A percentile compares a stretch with the other conserved stretches of the same genome.
phyloP scores from a whole-genome alignment of 2,329 filamentous ascomycete species.

The Epichloe brachyelytri region DNA sequence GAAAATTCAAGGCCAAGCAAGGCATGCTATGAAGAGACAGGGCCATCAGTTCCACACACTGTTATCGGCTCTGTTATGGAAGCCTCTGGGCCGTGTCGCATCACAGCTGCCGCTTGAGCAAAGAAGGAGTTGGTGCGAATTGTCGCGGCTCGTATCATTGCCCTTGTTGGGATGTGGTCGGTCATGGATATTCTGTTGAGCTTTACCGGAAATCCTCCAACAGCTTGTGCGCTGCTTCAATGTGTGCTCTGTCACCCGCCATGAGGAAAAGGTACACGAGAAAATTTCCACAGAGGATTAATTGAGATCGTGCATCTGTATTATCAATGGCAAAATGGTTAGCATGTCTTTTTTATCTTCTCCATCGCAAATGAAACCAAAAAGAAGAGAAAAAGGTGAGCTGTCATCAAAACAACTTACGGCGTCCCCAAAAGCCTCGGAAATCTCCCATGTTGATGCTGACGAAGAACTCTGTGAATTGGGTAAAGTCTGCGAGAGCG shows the following conservation, averaged over 20 bases:
- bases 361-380: not conserved
- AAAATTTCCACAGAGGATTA: slow-evolving; percentile 34
- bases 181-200: slow-evolving; percentile 21
- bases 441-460: slow-evolving; percentile 22
- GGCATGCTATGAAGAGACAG: not conserved
- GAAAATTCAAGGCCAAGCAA: not conserved
- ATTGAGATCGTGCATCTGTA: slow-evolving; percentile 25
- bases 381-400: not conserved
- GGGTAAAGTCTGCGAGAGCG: slow-evolving; percentile 23
- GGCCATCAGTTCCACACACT: slow-evolving; percentile 5
- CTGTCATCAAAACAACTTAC: slow-evolving; percentile 17
- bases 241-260: slow-evolving; percentile 22
- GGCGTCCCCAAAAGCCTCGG: slow-evolving; percentile 30
- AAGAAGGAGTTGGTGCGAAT: slow-evolving; percentile 28
- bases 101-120: slow-evolving; percentile 20
- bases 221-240: slow-evolving; percentile 22
- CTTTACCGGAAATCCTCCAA: slow-evolving; percentile 24
- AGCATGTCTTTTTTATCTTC: not conserved
- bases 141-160: slow-evolving; percentile 22
- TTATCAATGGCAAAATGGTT: not conserved
- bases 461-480: slow-evolving; percentile 26
- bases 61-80: slow-evolving; percentile 6
- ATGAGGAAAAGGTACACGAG: slow-evolving; percentile 34
- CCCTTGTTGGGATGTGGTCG: slow-evolving; percentile 18
- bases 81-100: slow-evolving; percentile 11